Evolutionary conservation across 805 yeast species (phyloP).

Genomic region (Suhomyces sp.): DNA sequence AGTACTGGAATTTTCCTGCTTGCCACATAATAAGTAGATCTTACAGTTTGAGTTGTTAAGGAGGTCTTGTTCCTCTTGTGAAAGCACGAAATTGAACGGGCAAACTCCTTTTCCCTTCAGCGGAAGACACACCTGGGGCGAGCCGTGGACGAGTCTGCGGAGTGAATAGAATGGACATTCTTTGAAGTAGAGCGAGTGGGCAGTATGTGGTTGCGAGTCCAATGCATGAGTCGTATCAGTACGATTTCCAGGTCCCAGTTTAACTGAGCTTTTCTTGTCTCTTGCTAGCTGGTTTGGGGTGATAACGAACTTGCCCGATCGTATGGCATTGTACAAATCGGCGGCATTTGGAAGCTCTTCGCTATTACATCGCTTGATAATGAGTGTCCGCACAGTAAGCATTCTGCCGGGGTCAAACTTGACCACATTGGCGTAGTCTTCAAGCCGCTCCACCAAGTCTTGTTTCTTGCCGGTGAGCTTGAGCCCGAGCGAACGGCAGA

Average conservation of each 20-base stretch:
- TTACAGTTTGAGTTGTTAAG: constrained; percentile 26
- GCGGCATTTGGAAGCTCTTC: constrained; percentile 38
- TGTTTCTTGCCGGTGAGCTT: constrained; percentile 58
- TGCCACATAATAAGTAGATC: constrained; percentile 56
- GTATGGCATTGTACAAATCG: constrained; percentile 26
- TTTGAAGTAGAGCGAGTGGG: constrained; percentile 47
- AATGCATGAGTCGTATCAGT: not conserved
- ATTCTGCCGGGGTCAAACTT: constrained; percentile 42
- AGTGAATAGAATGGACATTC: constrained; percentile 56
- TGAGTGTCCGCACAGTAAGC: constrained; percentile 43
- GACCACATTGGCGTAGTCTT: constrained; percentile 38
- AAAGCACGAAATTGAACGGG: constrained; percentile 37
- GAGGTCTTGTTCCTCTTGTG: constrained; percentile 38
- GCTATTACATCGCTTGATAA: constrained; percentile 33
- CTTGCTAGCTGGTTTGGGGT: not conserved
- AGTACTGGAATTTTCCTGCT: constrained; percentile 17
- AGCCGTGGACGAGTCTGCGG: constrained; percentile 44
- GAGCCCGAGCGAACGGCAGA: constrained; percentile 50
- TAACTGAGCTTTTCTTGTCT: not conserved
- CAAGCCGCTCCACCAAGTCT: constrained; percentile 54
- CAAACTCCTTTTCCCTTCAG: constrained; percentile 45
- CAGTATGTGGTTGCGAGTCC: constrained; percentile 16
- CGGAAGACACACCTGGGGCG: constrained; percentile 46
- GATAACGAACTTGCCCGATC: constrained; percentile 21
- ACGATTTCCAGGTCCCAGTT: not conserved